Evolutionary conservation across 2,329 filamentous ascomycete genomes (phyloP).

Genomic region (Blastomyces gilchristii): DNA sequence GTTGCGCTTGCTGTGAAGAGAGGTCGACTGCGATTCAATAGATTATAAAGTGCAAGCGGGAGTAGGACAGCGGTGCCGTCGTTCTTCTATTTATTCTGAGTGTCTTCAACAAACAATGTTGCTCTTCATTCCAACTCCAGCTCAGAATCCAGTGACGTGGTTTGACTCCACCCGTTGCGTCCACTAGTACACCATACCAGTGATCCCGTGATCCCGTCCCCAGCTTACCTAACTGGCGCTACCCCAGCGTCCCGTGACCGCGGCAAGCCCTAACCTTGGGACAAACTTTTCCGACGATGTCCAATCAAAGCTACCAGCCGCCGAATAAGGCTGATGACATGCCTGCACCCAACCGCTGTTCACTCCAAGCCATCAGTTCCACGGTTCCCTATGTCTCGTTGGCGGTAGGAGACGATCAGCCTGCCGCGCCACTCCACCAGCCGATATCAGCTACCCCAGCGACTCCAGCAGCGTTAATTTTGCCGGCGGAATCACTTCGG

Average conservation of each 20-base stretch:
- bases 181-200: too few relatives aligned
- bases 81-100: neutral
- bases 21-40: neutral
- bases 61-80: neutral
- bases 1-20: neutral
- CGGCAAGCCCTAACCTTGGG: neutral
- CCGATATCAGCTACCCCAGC: neutral
- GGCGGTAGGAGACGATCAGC: neutral
- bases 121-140: neutral
- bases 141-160: neutral
- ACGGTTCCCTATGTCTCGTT: slow-evolving; percentile 3
- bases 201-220: too few relatives aligned
- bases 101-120: neutral
- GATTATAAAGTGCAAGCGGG: neutral
- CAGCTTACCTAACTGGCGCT: too few relatives aligned
- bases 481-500: neutral
- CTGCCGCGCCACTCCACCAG: neutral
- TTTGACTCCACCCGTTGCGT: neutral
- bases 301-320: slow-evolving; percentile 1
- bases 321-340: slow-evolving; percentile 2
- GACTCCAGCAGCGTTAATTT: neutral
- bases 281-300: neutral
- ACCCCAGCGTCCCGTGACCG: neutral
- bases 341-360: neutral
- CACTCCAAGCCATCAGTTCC: slow-evolving; percentile 3